These are phyloP conservation scores for Suhomyces sp. DNA, from an alignment of 805 yeast species.

Conservation along the genomic window DNA sequence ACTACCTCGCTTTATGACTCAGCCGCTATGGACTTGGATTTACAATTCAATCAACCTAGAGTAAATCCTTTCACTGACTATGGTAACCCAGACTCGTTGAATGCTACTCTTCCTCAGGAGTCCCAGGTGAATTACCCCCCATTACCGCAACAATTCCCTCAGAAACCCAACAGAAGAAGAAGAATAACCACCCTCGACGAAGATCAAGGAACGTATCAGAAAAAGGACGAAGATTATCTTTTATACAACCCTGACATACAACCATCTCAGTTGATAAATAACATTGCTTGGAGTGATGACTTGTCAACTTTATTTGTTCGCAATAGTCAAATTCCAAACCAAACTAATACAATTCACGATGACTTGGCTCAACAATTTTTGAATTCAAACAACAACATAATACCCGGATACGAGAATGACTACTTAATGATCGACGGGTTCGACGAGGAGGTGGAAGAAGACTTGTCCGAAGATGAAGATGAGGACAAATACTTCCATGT, in stretches of 20 bases:
- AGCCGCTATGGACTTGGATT: constrained; percentile 13
- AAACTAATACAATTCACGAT: constrained; percentile 9
- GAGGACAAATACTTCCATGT: constrained; percentile 40
- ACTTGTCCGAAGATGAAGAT: constrained; percentile 39
- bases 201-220: constrained; percentile 13
- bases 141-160: constrained; percentile 11
- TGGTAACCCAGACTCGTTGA: constrained; percentile 36
- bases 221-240: constrained; percentile 36
- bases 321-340: constrained; percentile 10
- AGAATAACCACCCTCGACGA: constrained; percentile 35
- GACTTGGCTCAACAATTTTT: constrained; percentile 10
- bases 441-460: constrained; percentile 45
- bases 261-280: constrained; percentile 38
- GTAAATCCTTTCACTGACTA: constrained; percentile 38
- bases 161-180: constrained; percentile 23
- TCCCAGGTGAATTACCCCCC: constrained; percentile 11
- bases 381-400: constrained; percentile 11
- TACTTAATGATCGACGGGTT: constrained; percentile 35
- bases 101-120: constrained; percentile 14
- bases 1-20: constrained; percentile 4
- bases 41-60: constrained; percentile 7
- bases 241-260: constrained; percentile 42
- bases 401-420: constrained; percentile 38
- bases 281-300: constrained; percentile 23
- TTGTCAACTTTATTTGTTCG: constrained; percentile 32